A percentile compares a stretch with the other conserved stretches of the same genome.
These are phyloP conservation scores for Tetragonia tetragonoides DNA, from an alignment of 148 eudicot species.

Conservation along the genomic window DNA sequence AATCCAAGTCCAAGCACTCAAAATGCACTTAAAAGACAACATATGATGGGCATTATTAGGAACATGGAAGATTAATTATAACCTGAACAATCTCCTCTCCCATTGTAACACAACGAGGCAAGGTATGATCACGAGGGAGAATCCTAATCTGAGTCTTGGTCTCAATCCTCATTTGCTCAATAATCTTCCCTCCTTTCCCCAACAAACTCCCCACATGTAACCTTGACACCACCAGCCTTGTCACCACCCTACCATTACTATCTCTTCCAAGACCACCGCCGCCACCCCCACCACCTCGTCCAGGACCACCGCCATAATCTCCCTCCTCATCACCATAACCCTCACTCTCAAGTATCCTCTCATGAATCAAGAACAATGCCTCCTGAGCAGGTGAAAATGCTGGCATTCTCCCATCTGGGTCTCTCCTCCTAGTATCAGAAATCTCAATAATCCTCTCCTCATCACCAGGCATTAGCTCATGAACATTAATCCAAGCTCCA, in stretches of 20 bases:
- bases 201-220: slow-evolving; percentile 93
- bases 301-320: slow-evolving; percentile 40
- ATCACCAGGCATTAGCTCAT: slow-evolving; percentile 76
- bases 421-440: slow-evolving; percentile 82
- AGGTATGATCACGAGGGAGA: slow-evolving; percentile 82
- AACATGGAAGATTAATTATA: slow-evolving; percentile 19
- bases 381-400: slow-evolving; percentile 92
- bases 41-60: slow-evolving; percentile 18
- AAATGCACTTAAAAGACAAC: slow-evolving; percentile 16
- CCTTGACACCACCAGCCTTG: slow-evolving; percentile 93
- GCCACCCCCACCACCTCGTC: slow-evolving; percentile 32
- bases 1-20: slow-evolving; percentile 7
- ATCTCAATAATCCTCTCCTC: slow-evolving; percentile 96
- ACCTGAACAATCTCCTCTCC: slow-evolving; percentile 99
- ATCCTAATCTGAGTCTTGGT: slow-evolving; percentile 95
- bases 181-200: slow-evolving; percentile 98
- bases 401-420: slow-evolving; percentile 87
- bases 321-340: slow-evolving; percentile 47
- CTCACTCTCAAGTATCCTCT: slow-evolving; percentile 85
- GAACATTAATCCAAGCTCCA: slow-evolving; percentile 95
- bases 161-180: slow-evolving; percentile 96
- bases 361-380: slow-evolving; percentile 83
- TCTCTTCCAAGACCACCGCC: slow-evolving; percentile 23
- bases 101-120: slow-evolving; percentile 85
- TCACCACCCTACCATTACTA: slow-evolving; percentile 51